A percentile compares a stretch with the other conserved stretches of the same genome.
phyloP scores from a whole-genome alignment of 176 grass and related monocot genomes.

The Guadua angustifolia region DNA sequence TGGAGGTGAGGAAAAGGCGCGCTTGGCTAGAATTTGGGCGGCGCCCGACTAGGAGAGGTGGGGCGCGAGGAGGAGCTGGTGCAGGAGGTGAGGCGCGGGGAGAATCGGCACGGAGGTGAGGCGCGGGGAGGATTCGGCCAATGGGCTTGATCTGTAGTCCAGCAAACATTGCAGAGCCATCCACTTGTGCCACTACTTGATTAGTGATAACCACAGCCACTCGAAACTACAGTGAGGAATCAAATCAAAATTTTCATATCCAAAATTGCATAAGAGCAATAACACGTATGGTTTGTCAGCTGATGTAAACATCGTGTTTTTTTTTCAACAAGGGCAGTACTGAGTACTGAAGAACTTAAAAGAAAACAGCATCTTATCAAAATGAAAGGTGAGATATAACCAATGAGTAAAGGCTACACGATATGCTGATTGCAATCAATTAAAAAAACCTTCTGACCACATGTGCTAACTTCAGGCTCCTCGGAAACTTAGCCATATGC shows the following conservation, averaged over 20 bases:
- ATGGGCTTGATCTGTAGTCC: slow-evolving; percentile 91
- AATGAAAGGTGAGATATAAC: not conserved
- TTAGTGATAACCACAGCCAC: slow-evolving; percentile 96
- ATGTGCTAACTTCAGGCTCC: slow-evolving; percentile 93
- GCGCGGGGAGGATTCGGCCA: too few relatives aligned
- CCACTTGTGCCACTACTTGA: slow-evolving; percentile 98
- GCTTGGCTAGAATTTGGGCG: too few relatives aligned
- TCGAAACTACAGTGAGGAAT: slow-evolving; percentile 67
- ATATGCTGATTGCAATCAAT: not conserved
- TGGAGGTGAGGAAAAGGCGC: too few relatives aligned
- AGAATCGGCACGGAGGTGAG: too few relatives aligned
- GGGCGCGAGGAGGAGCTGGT: too few relatives aligned
- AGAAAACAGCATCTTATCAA: not conserved
- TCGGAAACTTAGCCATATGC: slow-evolving; percentile 92
- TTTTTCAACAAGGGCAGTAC: not conserved
- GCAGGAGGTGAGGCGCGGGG: too few relatives aligned
- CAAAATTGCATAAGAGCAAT: slow-evolving; percentile 2
- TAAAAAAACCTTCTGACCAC: slow-evolving; percentile 56
- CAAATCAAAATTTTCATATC: slow-evolving; percentile 7
- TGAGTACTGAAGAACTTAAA: not conserved
- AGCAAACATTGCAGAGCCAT: slow-evolving; percentile 92
- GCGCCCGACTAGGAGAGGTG: too few relatives aligned
- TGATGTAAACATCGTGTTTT: not conserved
- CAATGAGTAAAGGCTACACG: not conserved
- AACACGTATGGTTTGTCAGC: not conserved